phyloP scores from a whole-genome alignment of 768 basidiomycete species.

The Collybiopsis luxurians region DNA sequence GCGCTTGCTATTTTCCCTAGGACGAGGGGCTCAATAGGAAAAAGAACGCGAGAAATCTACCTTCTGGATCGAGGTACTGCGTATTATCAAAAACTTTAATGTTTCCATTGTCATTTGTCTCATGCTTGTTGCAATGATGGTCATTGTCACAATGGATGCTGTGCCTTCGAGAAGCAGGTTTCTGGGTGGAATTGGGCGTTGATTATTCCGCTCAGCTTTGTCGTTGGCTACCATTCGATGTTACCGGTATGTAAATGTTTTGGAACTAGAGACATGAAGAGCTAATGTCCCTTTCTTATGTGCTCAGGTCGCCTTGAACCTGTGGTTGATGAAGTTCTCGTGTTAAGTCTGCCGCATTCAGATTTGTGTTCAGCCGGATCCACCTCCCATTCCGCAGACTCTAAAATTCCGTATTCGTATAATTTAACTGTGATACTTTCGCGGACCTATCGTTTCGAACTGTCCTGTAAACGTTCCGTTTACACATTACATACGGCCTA shows the following conservation, averaged over 20 bases:
- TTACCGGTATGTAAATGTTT: conserved; percentile 53
- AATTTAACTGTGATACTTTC: too few relatives aligned
- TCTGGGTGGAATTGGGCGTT: conserved; percentile 65
- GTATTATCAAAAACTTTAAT: conserved; percentile 81
- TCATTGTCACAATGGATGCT: conserved; percentile 50
- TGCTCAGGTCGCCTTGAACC: conserved; percentile 72
- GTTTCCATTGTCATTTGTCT: conserved; percentile 65
- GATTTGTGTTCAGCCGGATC: too few relatives aligned
- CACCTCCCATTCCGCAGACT: too few relatives aligned
- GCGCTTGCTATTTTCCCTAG: conserved; percentile 20
- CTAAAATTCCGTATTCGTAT: too few relatives aligned
- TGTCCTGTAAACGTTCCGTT: too few relatives aligned
- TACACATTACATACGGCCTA: too few relatives aligned
- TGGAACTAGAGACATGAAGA: background rate
- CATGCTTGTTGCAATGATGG: conserved; percentile 53
- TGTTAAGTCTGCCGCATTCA: too few relatives aligned
- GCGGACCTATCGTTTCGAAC: too few relatives aligned
- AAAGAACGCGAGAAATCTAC: conserved; percentile 87
- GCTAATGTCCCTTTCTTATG: conserved; percentile 16
- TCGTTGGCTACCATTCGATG: conserved; percentile 65
- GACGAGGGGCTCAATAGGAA: conserved; percentile 59
- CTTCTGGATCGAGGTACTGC: conserved; percentile 88
- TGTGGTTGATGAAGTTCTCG: conserved; percentile 84
- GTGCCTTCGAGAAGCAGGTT: conserved; percentile 72
- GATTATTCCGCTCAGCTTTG: conserved; percentile 68